Evolutionary conservation across 768 basidiomycete genomes (phyloP).

Genomic region (Leccinum disarticulatum): DNA sequence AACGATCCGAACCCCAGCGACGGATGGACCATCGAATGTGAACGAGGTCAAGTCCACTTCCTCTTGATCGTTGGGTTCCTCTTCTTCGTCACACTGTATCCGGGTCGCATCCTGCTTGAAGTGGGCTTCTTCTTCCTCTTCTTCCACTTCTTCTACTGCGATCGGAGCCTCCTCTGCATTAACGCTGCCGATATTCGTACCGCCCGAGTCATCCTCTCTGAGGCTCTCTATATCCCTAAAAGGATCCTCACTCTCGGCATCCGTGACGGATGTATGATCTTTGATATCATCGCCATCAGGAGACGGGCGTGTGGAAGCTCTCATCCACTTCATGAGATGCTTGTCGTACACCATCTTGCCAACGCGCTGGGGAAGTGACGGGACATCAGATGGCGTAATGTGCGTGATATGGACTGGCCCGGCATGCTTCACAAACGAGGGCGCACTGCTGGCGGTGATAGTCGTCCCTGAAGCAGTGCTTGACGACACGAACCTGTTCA

Average conservation of each 20-base stretch:
- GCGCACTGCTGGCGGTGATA: slow-evolving; percentile 66
- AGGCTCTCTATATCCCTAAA: slow-evolving; percentile 91
- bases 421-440: slow-evolving; percentile 82
- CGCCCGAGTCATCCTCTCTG: slow-evolving; percentile 55
- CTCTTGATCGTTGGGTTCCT: slow-evolving; percentile 55
- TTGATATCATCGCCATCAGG: slow-evolving; percentile 31
- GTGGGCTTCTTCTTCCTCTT: slow-evolving; percentile 35
- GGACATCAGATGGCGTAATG: slow-evolving; percentile 80
- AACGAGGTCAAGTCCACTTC: slow-evolving; percentile 71
- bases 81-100: slow-evolving; percentile 31
- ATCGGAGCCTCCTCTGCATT: slow-evolving; percentile 2
- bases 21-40: slow-evolving; percentile 63
- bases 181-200: slow-evolving; percentile 12
- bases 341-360: slow-evolving; percentile 89
- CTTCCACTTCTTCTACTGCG: slow-evolving; percentile 14
- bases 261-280: slow-evolving; percentile 32
- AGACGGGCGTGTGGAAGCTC: slow-evolving; percentile 44
- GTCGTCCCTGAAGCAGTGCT: slow-evolving; percentile 80
- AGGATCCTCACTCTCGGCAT: slow-evolving; percentile 77
- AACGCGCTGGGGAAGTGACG: slow-evolving; percentile 69
- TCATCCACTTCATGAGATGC: slow-evolving; percentile 83
- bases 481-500: slow-evolving; percentile 88
- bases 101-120: not conserved
- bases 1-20: slow-evolving; percentile 51
- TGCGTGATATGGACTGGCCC: slow-evolving; percentile 77